phyloP scores from a whole-genome alignment of 1,284 basidiomycete species.

The Tilletia indica region DNA sequence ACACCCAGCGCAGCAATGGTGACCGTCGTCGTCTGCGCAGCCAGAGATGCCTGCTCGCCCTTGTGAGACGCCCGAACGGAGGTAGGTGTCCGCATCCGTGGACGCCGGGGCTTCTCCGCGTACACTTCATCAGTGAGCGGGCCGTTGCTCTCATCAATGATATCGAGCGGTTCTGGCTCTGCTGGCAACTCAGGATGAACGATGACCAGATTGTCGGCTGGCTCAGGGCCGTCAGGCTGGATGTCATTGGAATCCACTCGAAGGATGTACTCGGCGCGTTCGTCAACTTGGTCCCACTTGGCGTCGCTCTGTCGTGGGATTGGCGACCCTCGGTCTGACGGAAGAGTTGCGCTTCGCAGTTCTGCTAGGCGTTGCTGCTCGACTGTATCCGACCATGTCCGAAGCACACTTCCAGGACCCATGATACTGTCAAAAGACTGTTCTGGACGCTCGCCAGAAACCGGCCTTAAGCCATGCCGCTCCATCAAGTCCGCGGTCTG shows the following conservation, averaged over 20 bases:
- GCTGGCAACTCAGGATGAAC: conserved; percentile 11
- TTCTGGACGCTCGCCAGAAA: conserved; percentile 22
- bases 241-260: neutral
- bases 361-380: neutral
- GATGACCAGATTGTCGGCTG: conserved; percentile 6
- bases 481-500: conserved; percentile 25
- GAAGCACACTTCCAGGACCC: conserved; percentile 35
- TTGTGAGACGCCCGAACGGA: conserved; percentile 13
- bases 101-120: neutral
- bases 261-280: conserved; percentile 12
- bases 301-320: conserved; percentile 20
- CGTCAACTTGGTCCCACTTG: conserved; percentile 10
- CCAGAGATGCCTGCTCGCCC: neutral
- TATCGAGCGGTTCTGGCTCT: no score
- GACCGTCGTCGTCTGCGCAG: conserved; percentile 1
- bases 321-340: conserved; percentile 14
- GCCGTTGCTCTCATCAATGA: no score
- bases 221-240: neutral
- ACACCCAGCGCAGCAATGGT: conserved; percentile 13
- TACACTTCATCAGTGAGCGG: neutral
- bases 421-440: conserved; percentile 28
- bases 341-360: no score
- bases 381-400: conserved; percentile 32
- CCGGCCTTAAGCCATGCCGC: neutral
- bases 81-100: conserved; percentile 1